These are phyloP conservation scores for Nicotiana noctiflora DNA, from an alignment of 257 asterid species.

Conservation along the genomic window DNA sequence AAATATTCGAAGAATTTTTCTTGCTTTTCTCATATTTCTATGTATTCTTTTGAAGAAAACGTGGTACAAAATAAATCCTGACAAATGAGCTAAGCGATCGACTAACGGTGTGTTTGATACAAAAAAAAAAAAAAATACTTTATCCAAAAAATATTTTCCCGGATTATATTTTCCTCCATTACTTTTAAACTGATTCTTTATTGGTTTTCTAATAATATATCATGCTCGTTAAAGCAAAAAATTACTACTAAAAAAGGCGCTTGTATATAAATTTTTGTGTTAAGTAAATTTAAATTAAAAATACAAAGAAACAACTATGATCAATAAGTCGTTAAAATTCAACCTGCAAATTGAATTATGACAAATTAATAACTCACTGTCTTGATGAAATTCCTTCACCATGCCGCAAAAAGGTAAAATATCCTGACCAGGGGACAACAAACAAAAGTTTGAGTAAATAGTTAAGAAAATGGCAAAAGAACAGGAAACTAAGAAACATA, in stretches of 20 bases:
- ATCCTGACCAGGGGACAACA: neutral
- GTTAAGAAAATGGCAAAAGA: neutral
- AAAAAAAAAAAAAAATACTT: no score
- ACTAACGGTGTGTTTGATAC: no score
- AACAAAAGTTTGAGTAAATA: neutral
- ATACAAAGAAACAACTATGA: neutral
- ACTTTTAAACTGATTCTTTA: neutral
- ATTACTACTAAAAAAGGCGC: neutral
- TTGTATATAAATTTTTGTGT: neutral
- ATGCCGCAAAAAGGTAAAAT: neutral
- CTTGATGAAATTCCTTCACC: neutral
- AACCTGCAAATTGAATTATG: neutral
- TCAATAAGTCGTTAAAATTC: neutral
- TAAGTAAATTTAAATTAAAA: no score
- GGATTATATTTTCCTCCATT: no score
- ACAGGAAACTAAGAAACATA: neutral
- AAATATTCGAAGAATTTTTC: no score
- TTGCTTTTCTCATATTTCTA: no score
- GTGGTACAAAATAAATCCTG: no score
- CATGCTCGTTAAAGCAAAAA: neutral
- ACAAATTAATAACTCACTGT: neutral
- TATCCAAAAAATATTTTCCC: no score
- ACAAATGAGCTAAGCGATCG: no score
- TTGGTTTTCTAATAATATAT: no score
- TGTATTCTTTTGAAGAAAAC: no score